phyloP scores from a whole-genome alignment of 1,284 basidiomycete species.

The Cerioporus squamosus region DNA sequence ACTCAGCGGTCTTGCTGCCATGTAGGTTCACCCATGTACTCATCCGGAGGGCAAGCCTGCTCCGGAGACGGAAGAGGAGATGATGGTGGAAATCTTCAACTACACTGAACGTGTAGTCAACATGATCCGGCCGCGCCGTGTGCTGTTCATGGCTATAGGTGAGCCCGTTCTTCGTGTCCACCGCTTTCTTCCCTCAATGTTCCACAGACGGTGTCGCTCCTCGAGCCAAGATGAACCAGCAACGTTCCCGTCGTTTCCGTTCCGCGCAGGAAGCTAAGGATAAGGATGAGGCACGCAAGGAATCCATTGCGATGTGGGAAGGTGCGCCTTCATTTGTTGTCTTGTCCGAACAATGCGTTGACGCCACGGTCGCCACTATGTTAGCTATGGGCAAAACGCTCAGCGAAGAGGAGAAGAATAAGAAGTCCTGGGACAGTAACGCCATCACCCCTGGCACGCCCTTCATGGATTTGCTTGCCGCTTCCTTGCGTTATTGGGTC shows the following conservation, averaged over 20 bases:
- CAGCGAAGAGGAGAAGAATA: slow-evolving; percentile 84
- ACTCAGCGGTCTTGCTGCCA: slow-evolving; percentile 5
- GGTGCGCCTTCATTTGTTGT: slow-evolving; percentile 44
- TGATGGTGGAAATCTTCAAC: slow-evolving; percentile 98
- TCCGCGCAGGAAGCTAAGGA: slow-evolving; percentile 94
- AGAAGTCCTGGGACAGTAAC: slow-evolving; percentile 96
- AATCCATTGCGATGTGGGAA: slow-evolving; percentile 87
- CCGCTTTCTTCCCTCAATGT: background rate
- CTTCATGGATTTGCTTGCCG: slow-evolving; percentile 94
- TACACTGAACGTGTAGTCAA: slow-evolving; percentile 98
- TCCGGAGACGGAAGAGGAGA: slow-evolving; percentile 97
- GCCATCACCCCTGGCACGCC: slow-evolving; percentile 99
- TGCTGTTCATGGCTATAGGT: slow-evolving; percentile 99
- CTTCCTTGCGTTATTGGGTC: slow-evolving; percentile 95
- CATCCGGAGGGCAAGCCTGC: slow-evolving; percentile 98
- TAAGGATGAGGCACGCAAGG: slow-evolving; percentile 85
- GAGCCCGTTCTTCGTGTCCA: slow-evolving; percentile 22
- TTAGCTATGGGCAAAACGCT: slow-evolving; percentile 89
- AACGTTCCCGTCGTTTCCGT: slow-evolving; percentile 94
- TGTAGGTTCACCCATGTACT: slow-evolving; percentile 95
- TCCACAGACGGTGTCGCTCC: slow-evolving; percentile 92
- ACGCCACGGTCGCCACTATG: slow-evolving; percentile 2
- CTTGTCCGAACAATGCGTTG: background rate
- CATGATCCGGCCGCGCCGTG: slow-evolving; percentile 94
- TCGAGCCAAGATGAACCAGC: slow-evolving; percentile 99